Percentiles rank a stretch among this genome's conserved stretches.
These are phyloP conservation scores for Pezicula neosporulosa DNA, from an alignment of 2,329 filamentous ascomycete genomes.

Conservation along the genomic window DNA sequence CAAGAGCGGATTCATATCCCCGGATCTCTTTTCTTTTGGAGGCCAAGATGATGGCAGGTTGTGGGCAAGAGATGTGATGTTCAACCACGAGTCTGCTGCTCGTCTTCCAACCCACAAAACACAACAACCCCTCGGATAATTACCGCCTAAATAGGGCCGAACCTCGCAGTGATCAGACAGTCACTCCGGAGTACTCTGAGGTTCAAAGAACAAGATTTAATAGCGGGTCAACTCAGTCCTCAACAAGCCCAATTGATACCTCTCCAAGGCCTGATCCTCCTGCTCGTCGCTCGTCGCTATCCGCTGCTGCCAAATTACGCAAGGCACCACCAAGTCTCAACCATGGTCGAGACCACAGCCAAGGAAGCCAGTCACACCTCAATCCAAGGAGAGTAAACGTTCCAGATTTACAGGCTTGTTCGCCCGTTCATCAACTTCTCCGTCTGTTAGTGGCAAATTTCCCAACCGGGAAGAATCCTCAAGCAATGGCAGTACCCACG, in stretches of 20 bases:
- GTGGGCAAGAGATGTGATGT: slow-evolving; percentile 25
- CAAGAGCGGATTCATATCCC: slow-evolving; percentile 7
- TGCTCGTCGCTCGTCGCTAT: slow-evolving; percentile 24
- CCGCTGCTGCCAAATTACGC: slow-evolving; percentile 18
- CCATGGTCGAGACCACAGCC: background rate
- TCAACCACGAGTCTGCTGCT: slow-evolving; percentile 14
- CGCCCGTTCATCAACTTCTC: background rate
- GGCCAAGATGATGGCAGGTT: slow-evolving; percentile 4
- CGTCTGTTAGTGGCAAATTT: background rate
- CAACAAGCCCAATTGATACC: slow-evolving; percentile 10
- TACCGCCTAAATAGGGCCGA: slow-evolving; percentile 14
- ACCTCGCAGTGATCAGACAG: slow-evolving; percentile 16
- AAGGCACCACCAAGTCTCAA: slow-evolving; percentile 5
- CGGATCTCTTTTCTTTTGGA: slow-evolving; percentile 22
- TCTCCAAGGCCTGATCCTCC: slow-evolving; percentile 15
- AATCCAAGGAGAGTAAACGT: background rate
- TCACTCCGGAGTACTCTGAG: slow-evolving; percentile 4
- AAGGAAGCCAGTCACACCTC: slow-evolving; percentile 5
- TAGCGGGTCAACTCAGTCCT: slow-evolving; percentile 4
- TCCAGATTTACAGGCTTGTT: background rate
- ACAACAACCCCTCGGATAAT: slow-evolving; percentile 11
- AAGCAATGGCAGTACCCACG: background rate
- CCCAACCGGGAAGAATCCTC: background rate
- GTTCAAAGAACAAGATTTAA: slow-evolving; percentile 4
- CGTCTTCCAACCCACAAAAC: slow-evolving; percentile 14